Evolutionary conservation across 2,329 filamentous ascomycete genomes (phyloP).

Genomic region (Penicillium sp.): DNA sequence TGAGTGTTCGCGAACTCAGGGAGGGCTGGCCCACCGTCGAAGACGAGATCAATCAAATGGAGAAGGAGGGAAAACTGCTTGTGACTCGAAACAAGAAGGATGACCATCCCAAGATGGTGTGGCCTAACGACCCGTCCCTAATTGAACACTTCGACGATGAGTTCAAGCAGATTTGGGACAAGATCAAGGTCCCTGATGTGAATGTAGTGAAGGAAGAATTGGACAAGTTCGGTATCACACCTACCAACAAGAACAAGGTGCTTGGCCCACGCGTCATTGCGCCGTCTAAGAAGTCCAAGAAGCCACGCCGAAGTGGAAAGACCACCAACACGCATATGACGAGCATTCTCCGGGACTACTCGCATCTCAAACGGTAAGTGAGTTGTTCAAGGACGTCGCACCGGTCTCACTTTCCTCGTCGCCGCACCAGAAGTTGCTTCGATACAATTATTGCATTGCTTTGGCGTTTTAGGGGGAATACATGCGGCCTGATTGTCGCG

Average conservation of each 20-base stretch:
- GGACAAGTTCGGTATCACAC: conserved; percentile 74
- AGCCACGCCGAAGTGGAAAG: conserved; percentile 71
- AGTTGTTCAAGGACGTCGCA: background rate
- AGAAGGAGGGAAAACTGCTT: conserved; percentile 74
- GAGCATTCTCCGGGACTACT: conserved; percentile 74
- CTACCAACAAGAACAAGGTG: conserved; percentile 76
- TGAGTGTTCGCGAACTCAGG: conserved; percentile 86
- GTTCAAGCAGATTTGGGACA: conserved; percentile 80
- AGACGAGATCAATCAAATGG: conserved; percentile 72
- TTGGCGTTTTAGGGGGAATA: conserved; percentile 18
- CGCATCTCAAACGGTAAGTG: conserved; percentile 45
- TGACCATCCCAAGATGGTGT: conserved; percentile 78
- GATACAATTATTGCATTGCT: conserved; percentile 19
- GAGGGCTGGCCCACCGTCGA: conserved; percentile 92
- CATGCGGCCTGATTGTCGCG: background rate
- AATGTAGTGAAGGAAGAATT: conserved; percentile 77
- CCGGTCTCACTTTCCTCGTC: background rate
- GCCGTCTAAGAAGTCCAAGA: conserved; percentile 71
- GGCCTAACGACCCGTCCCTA: conserved; percentile 80
- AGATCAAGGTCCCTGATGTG: conserved; percentile 71
- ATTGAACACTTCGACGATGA: conserved; percentile 74
- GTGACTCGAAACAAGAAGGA: conserved; percentile 93
- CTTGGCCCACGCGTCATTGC: conserved; percentile 56
- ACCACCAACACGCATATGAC: conserved; percentile 86
- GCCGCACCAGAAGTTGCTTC: background rate